phyloP scores from a whole-genome alignment of 768 basidiomycete genomes.

The Clitopilus passeckerianus region DNA sequence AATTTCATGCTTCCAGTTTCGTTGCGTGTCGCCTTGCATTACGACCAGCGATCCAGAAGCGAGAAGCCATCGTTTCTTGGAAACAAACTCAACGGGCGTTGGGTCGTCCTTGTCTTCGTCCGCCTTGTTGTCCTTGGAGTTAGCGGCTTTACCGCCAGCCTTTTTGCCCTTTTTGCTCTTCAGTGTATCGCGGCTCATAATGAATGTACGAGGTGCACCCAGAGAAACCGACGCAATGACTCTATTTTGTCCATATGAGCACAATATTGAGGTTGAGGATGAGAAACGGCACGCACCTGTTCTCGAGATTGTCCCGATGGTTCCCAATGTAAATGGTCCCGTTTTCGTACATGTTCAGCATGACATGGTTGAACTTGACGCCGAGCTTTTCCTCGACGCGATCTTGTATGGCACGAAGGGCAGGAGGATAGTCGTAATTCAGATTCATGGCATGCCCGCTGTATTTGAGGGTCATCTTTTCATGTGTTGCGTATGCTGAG shows the following conservation, averaged over 20 bases:
- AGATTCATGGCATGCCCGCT: too few species aligned
- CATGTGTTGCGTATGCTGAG: conserved; percentile 22
- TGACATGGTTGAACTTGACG: conserved; percentile 22
- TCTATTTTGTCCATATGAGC: conserved; percentile 6
- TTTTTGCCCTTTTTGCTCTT: conserved; percentile 2
- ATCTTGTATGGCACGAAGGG: conserved; percentile 23
- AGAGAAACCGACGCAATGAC: conserved; percentile 26
- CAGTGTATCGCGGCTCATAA: conserved; percentile 19
- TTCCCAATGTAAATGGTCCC: conserved; percentile 22
- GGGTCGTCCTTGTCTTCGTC: neutral
- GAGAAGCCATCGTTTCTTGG: conserved; percentile 18
- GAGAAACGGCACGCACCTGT: conserved; percentile 11
- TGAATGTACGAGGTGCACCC: conserved; percentile 22
- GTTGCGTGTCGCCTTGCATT: conserved; percentile 27
- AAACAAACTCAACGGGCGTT: neutral
- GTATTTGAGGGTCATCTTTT: conserved; percentile 4
- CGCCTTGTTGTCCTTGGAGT: neutral
- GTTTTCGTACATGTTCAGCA: conserved; percentile 24
- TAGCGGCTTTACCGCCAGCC: neutral
- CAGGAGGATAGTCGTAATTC: neutral
- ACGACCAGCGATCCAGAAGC: conserved; percentile 21
- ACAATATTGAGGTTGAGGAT: neutral
- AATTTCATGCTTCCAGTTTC: conserved; percentile 27
- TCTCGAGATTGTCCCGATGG: neutral
- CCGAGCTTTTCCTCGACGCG: neutral